Evolutionary conservation across 306 rosid species (phyloP), one percentile per base, ranked within the genome.

Genomic region (Corylus americana): DNA sequence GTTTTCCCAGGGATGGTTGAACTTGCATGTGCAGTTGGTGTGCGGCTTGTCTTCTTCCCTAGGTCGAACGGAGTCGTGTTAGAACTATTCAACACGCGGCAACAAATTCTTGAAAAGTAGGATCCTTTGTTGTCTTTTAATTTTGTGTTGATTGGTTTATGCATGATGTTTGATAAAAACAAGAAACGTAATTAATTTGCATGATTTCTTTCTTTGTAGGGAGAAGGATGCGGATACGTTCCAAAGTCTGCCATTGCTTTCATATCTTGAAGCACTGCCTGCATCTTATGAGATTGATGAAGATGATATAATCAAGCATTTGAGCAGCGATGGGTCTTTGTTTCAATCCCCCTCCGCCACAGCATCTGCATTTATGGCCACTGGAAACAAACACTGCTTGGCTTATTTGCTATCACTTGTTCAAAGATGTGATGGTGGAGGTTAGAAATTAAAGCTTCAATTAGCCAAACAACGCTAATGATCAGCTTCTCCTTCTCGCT

Each of bases 341-440:
- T 80, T 80, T 49, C 85, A 83, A 49, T 86, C 89, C 0, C 89
- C 89, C 29, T 83, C 89, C 57, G 87, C 89, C 51, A 74, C 87
- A 0, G 89, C 89, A 77, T 80, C 72, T 62, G 85, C 83, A 70
- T 83, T 63, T 57, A 80, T 83, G 79, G 59, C 17, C 47, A 77
- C 70, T 4, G 83, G 81, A 50, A 83, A 74, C 2, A 20, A 74
- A 7, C 13, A 80, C 4, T 86, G 85, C 73, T 73, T 77, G 8
- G 0, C 31, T 0, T 86, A 83, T 74, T 44, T 86, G 5, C 31
- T n/a, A n/a, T 77, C 85, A 59, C 74, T 85, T 0, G 86, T 83
- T 55, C 79, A 78, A 78, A 81, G 49, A 83, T 83, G 73, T 63
- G 81, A 82, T 12, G 75, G 81, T 18, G 88, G 81, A 73, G 86